These are phyloP conservation scores for Colletotrichum sp. DNA, from an alignment of 2,329 filamentous ascomycete species.

Conservation along the genomic window DNA sequence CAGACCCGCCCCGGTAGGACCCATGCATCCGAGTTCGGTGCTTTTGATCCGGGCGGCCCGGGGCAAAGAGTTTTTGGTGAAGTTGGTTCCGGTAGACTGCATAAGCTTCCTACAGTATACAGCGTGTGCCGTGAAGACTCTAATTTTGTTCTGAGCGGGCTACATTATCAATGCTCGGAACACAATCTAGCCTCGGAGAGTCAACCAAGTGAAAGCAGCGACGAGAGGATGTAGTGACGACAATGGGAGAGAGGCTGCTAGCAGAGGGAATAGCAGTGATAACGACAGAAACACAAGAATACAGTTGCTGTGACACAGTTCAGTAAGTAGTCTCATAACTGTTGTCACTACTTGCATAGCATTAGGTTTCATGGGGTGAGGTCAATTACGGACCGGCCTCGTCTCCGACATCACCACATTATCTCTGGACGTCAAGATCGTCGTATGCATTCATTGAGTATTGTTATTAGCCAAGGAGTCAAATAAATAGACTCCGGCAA, in stretches of 20 bases:
- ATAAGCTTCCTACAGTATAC: background rate
- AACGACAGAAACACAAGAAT: background rate
- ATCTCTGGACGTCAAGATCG: background rate
- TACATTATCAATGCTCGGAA: fast-evolving
- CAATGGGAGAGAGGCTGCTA: background rate
- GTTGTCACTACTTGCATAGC: background rate
- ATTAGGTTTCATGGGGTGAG: background rate
- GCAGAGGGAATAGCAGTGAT: background rate
- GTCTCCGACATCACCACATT: background rate
- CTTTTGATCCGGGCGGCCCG: background rate
- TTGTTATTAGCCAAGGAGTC: background rate
- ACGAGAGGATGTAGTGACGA: background rate
- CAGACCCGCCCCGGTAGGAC: background rate
- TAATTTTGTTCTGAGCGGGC: background rate
- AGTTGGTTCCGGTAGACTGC: background rate
- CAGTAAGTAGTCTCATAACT: background rate
- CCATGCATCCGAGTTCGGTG: background rate
- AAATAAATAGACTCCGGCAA: fast-evolving
- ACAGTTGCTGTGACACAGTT: background rate
- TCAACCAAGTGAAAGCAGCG: background rate
- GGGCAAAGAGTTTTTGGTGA: background rate
- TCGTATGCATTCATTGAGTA: background rate
- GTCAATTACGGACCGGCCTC: background rate
- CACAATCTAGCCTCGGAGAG: background rate
- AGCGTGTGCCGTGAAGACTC: fast-evolving